Evolutionary conservation across 345 rosid genomes (phyloP), one percentile per base, ranked within the genome.

Genomic region (Lepidium didymum): DNA sequence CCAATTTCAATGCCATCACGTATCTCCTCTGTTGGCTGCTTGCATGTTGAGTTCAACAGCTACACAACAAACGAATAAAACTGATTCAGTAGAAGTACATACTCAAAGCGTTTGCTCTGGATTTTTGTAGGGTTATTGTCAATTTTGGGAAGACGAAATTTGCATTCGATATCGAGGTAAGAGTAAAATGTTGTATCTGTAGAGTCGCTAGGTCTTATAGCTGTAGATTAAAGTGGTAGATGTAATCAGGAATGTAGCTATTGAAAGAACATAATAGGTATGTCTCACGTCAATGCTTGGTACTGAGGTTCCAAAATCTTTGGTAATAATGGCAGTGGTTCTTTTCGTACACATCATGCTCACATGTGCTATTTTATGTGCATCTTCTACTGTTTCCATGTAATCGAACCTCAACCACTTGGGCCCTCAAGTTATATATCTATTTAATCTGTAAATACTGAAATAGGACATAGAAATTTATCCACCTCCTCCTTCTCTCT

Each of bases 101-200:
- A 69, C 52, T 31, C 25, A 7, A 58, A 23, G 56, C 18, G 9
- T 68, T 76, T 75, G 7, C 44, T 75, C 44, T 64, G 51, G 47
- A 13, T 19, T 67, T 61, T 59, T 73, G 81, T 87, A 91, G 99
- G 87, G 83, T 94, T 58, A 83, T 73, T 74, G 94, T 94, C 76
- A 94, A 94, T 87, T 94, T 94, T 44, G 99, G 99, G 52, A 86
- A 85, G 73, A 75, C 64, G 62, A 78, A 80, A 60, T 94, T 86
- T 82, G 87, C 76, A 71, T 91, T 91, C 68, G 92, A 94, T 81
- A 64, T 94, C 56, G 85, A 87, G 95, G 99, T 75, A 79, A 78
- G 85, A 56, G 36, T 15, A n/a, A 8, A 6, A 56, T 23, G 3
- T 12, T 70, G 19, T 21, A 25, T 53, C 4, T 27, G 54, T 61